Base-by-base conservation (phyloP, 2,329 filamentous ascomycete species). In the Rasamsonia emersonii region DNA sequence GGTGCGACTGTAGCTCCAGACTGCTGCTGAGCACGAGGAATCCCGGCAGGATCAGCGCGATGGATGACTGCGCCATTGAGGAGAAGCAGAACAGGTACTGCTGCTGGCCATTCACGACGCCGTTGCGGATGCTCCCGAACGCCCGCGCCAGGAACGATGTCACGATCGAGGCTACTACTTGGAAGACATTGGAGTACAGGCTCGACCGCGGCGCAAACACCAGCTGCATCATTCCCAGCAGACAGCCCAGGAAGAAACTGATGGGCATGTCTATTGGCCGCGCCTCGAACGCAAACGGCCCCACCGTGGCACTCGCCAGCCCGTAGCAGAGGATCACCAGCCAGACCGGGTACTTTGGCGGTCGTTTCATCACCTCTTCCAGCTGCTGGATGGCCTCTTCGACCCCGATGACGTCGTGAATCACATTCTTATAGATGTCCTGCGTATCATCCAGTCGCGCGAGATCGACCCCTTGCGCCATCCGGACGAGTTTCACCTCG, bases 251-350 rank as follows among this genome's bases (percentile, higher is more conserved):
- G 1, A 85, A 35, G 52, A 91, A 91, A 13, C 78, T 77, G 17
- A 88, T 71, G 0, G 83, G 83, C 37, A 91, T 63, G 51, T 93
- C 86, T 46, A 89, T 80, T 24, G 79, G 74, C 3, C 83, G 73
- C 3, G 81, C 82, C 35, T 77, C 66, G 49, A 91, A 93, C 3
- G 82, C 83, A 47, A 91, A 91, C 0, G 83, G 83, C 0, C 81
- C 84, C 1, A 91, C 84, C 5, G 68, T 73, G 0, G 77, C 79
- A 9, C 82, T 85, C 2, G 85, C 84, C 4, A 86, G 59, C 0
- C 86, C 86, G 44, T 85, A 88, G 18, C 86, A 61, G 1, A 77
- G 56, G 1, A 93, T 75, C 9, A 71, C 54, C 9, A 67, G 46
- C 58, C 66, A 67, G 2, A 60, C 55, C 31, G 61, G 58, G 42